phyloP scores from a whole-genome alignment of 169 alveolate genomes.

The Cryptosporidium sp. region DNA sequence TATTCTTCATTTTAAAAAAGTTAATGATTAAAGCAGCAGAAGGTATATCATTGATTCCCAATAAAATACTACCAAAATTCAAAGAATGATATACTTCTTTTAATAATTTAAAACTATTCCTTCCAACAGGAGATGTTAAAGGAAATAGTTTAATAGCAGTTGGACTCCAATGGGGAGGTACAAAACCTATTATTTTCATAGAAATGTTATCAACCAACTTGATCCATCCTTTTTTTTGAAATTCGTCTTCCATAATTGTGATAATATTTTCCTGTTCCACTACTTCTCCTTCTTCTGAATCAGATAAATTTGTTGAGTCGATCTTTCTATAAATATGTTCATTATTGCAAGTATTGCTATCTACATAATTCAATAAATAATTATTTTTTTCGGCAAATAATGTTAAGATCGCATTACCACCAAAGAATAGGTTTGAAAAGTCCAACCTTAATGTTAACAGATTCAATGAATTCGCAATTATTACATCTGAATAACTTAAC shows the following conservation, averaged over 20 bases:
- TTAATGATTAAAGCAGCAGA: background rate
- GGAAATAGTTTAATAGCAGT: conserved; percentile 35
- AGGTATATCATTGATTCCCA: conserved; percentile 35
- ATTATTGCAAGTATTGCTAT: background rate
- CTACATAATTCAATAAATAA: conserved; percentile 2
- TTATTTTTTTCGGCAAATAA: conserved; percentile 12
- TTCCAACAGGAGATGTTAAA: conserved; percentile 55
- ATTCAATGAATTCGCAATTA: conserved; percentile 1
- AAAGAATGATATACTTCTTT: background rate
- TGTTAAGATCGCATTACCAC: background rate
- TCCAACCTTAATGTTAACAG: conserved; percentile 15
- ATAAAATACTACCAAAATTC: conserved; percentile 18
- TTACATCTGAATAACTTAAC: conserved; percentile 42
- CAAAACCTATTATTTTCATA: conserved; percentile 9
- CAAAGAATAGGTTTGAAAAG: conserved; percentile 3
- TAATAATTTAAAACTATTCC: background rate
- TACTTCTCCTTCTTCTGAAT: conserved; percentile 70
- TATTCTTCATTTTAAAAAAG: background rate
- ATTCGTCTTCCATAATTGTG: conserved; percentile 20
- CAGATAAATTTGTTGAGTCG: background rate
- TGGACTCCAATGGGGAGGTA: conserved; percentile 54
- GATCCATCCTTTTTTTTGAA: background rate
- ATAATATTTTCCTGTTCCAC: conserved; percentile 35
- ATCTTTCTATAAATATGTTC: background rate
- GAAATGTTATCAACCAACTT: conserved; percentile 21